These are phyloP conservation scores for Monosporozyma aerobia DNA, from an alignment of 805 yeast genomes.

Conservation along the genomic window DNA sequence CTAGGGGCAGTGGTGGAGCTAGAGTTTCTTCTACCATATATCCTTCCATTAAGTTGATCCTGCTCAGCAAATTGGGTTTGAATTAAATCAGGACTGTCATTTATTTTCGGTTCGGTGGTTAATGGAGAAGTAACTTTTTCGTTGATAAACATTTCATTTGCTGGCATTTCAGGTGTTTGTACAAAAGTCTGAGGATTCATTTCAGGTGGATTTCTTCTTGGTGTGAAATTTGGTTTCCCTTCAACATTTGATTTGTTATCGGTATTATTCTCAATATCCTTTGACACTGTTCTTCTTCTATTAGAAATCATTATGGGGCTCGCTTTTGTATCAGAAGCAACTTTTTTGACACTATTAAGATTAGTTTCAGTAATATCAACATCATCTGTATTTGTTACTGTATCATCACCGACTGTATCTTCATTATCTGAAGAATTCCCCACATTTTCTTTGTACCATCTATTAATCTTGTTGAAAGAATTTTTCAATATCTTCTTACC, in stretches of 20 bases:
- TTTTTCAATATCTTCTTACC: constrained; percentile 34
- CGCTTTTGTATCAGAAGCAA: not conserved
- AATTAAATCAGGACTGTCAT: not conserved
- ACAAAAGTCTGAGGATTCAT: not conserved
- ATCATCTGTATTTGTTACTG: not conserved
- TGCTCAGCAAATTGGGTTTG: not conserved
- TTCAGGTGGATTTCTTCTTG: not conserved
- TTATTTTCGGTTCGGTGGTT: not conserved
- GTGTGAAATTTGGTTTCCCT: not conserved
- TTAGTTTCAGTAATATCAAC: not conserved
- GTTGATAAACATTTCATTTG: constrained; percentile 27
- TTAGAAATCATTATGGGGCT: constrained; percentile 26
- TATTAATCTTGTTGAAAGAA: constrained; percentile 52
- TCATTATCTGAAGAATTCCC: constrained; percentile 1
- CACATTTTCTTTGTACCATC: constrained; percentile 46
- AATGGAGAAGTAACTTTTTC: constrained; percentile 4
- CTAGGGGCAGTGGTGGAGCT: not conserved
- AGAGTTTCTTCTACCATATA: not conserved
- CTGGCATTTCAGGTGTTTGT: constrained; percentile 6
- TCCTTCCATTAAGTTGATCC: not conserved
- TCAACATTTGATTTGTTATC: not conserved
- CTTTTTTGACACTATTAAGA: not conserved
- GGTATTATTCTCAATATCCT: not conserved
- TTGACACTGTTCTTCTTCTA: constrained; percentile 25
- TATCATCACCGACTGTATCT: not conserved